These are phyloP conservation scores for Colletotrichum viniferum DNA, from an alignment of 2,329 filamentous ascomycete genomes.

Conservation along the genomic window DNA sequence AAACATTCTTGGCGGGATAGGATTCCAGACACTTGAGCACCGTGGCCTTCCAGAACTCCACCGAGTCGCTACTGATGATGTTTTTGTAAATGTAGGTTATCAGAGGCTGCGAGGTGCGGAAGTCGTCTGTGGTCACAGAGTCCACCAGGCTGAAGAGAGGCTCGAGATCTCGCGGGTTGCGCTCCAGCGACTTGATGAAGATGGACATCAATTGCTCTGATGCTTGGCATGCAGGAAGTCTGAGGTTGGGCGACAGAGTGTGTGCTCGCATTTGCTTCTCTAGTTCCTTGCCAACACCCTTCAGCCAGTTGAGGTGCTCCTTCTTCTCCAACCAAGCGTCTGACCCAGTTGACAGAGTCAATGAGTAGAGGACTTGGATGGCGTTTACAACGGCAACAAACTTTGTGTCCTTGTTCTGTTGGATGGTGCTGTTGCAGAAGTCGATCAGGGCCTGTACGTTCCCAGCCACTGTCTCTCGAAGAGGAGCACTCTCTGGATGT, in stretches of 20 bases:
- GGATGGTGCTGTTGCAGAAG: constrained; percentile 66
- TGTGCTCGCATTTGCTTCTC: constrained; percentile 76
- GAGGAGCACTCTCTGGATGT: constrained; percentile 72
- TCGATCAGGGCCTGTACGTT: constrained; percentile 76
- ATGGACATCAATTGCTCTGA: constrained; percentile 87
- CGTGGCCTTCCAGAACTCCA: constrained; percentile 84
- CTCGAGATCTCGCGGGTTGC: constrained; percentile 78
- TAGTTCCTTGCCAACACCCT: constrained; percentile 75
- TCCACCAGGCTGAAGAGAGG: constrained; percentile 86
- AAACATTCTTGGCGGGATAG: constrained; percentile 78
- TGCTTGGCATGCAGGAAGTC: constrained; percentile 86
- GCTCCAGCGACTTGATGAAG: constrained; percentile 78
- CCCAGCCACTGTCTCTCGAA: constrained; percentile 76
- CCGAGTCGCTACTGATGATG: constrained; percentile 82
- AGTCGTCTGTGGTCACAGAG: constrained; percentile 79
- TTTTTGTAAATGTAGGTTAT: constrained; percentile 83
- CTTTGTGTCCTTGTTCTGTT: constrained; percentile 71
- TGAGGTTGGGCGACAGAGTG: constrained; percentile 71
- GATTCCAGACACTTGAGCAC: constrained; percentile 86
- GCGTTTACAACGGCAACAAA: constrained; percentile 80
- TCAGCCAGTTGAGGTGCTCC: constrained; percentile 64
- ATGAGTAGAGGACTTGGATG: constrained; percentile 82
- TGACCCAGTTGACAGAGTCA: constrained; percentile 69
- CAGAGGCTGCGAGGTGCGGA: constrained; percentile 77
- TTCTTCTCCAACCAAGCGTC: constrained; percentile 75